Evolutionary conservation across 2,329 filamentous ascomycete genomes (phyloP).

Genomic region (Botryotinia narcissicola): DNA sequence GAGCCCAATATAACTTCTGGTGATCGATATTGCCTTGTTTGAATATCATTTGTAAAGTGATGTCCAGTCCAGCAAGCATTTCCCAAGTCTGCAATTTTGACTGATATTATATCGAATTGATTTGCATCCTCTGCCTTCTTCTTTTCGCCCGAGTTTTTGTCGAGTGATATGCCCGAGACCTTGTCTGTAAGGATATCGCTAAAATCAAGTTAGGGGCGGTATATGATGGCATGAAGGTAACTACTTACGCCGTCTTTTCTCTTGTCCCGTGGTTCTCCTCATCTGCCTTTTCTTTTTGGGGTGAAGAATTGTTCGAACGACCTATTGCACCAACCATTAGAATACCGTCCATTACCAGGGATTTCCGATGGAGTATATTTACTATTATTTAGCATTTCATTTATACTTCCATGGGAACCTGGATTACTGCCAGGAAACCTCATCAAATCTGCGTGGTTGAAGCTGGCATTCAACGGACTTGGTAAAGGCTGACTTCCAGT

Average conservation of each 20-base stretch:
- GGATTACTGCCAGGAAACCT: conserved; percentile 56
- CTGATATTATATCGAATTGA: conserved; percentile 66
- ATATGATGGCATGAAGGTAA: not conserved
- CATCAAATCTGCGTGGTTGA: conserved; percentile 72
- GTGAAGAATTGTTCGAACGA: conserved; percentile 43
- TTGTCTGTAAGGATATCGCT: conserved; percentile 89
- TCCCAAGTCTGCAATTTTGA: conserved; percentile 97
- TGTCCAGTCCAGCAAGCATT: conserved; percentile 99
- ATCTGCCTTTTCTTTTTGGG: conserved; percentile 48
- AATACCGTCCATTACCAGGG: conserved; percentile 40
- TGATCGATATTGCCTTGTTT: conserved; percentile 94
- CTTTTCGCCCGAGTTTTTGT: conserved; percentile 68
- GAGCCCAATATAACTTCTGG: conserved; percentile 94
- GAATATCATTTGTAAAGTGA: conserved; percentile 99
- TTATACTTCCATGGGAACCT: conserved; percentile 71
- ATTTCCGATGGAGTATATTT: conserved; percentile 45
- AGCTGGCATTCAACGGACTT: conserved; percentile 88
- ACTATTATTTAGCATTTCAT: conserved; percentile 82
- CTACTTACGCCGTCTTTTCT: conserved; percentile 87
- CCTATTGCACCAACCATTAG: conserved; percentile 57
- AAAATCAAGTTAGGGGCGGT: conserved; percentile 22
- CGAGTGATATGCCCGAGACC: conserved; percentile 90
- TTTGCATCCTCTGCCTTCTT: conserved; percentile 54
- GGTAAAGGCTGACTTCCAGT: conserved; percentile 95
- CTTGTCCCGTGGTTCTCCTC: conserved; percentile 74